Evolutionary conservation across 1,139 yeast genomes (phyloP).

Genomic region (Geotrichum histeridarum): DNA sequence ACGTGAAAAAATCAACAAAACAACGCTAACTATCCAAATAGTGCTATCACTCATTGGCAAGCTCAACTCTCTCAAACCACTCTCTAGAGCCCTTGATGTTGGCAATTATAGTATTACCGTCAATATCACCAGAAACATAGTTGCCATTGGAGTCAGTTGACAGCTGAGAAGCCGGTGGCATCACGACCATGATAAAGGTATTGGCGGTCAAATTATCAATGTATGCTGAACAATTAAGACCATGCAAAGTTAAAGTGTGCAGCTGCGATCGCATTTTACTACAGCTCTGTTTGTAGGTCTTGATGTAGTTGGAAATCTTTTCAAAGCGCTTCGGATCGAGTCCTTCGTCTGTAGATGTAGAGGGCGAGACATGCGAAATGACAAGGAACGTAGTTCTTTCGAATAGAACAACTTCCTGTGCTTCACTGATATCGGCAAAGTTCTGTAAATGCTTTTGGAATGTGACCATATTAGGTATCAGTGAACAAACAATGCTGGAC

Average conservation of each 20-base stretch:
- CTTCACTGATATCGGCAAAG: conserved; percentile 71
- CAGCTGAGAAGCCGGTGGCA: conserved; percentile 30
- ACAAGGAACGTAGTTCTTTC: conserved; percentile 93
- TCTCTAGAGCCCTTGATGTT: conserved; percentile 63
- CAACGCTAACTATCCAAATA: not conserved
- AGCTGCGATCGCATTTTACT: conserved; percentile 82
- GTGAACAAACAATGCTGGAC: conserved; percentile 91
- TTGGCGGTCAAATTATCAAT: conserved; percentile 67
- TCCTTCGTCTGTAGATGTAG: conserved; percentile 18
- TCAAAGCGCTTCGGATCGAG: conserved; percentile 90
- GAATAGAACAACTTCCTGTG: conserved; percentile 85
- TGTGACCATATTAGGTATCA: conserved; percentile 83
- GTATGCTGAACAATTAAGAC: conserved; percentile 64
- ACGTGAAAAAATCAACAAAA: not conserved
- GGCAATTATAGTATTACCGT: conserved; percentile 59
- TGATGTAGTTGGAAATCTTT: conserved; percentile 87
- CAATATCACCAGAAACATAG: conserved; percentile 41
- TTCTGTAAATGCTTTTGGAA: conserved; percentile 73
- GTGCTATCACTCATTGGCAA: conserved; percentile 14
- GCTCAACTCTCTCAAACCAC: conserved; percentile 57
- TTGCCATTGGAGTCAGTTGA: conserved; percentile 2
- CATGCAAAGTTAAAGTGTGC: conserved; percentile 69
- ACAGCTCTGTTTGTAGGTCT: conserved; percentile 90
- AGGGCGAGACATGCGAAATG: conserved; percentile 52
- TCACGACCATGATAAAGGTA: conserved; percentile 72